Base-by-base conservation (phyloP, 2,329 filamentous ascomycete genomes). In the Penicillium sp. region DNA sequence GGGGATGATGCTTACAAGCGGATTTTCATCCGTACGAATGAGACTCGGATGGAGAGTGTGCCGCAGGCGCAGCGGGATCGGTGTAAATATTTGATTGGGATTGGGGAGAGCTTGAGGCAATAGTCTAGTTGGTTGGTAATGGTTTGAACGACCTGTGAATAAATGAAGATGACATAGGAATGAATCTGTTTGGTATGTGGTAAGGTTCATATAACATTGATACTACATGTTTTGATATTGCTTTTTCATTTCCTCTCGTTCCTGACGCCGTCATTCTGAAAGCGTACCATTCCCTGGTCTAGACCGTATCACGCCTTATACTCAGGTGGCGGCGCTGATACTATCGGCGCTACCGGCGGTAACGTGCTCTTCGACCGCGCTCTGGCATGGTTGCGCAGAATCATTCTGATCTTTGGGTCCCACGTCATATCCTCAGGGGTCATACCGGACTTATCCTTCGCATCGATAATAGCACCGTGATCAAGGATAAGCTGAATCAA, bases 31-130 rank as follows among this genome's bases (percentile, higher is more conserved):
- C 67, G 76, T 19, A 83, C 80, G 25, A 76, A 78, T 6, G 70
- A 77, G 7, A 80, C 72, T 4, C 77, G 71, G n/a, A 84, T 84
- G 79, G 81, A 83, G 66, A 68, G 55, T 16, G 79, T 82, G 16
- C 73, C 77, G 33, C 42, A 49, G 3, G 75, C 70, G 6, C 79
- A 82, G 63, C 67, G 68, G 66, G 69, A 68, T 48, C 78, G 80
- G 57, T 87, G 85, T 72, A 64, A 70, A 22, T 87, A 84, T 72
- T 74, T 85, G 61, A 70, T 69, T 33, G 75, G 75, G 33, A 85
- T 87, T 71, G 84, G 82, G 2, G 60, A 76, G 38, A 73, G 71
- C 19, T 71, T 85, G 63, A 75, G 75, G 62, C 83, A 85, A 74
- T 85, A 68, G 30, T 11, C 10, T 33, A 11, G 30, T 33, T 33